A percentile compares a stretch with the other conserved stretches of the same genome.
These are phyloP conservation scores for Vaccinium vitisidaea DNA, from an alignment of 148 eudicot species.

Conservation along the genomic window DNA sequence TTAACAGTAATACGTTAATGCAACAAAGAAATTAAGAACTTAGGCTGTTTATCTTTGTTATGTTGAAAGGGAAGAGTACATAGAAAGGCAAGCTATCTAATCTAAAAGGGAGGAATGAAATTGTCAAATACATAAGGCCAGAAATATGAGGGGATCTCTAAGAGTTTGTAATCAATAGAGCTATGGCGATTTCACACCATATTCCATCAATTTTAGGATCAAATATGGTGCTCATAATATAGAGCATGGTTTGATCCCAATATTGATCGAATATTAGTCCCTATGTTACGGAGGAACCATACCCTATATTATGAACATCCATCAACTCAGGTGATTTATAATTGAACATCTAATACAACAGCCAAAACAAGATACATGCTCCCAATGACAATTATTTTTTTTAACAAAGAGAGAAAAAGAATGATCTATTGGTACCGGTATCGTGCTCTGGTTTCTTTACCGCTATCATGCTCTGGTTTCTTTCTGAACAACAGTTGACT, in stretches of 20 bases:
- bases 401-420: no score
- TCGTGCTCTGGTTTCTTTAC: no score
- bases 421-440: no score
- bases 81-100: neutral
- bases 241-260: neutral
- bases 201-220: neutral
- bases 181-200: neutral
- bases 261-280: no score
- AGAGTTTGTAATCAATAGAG: neutral
- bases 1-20: neutral
- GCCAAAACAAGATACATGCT: neutral
- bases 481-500: no score
- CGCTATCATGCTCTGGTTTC: no score
- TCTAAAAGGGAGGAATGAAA: neutral
- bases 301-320: neutral
- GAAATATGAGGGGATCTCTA: neutral
- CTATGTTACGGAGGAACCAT: neutral
- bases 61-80: neutral
- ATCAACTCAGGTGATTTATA: neutral
- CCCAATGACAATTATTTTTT: no score
- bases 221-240: neutral
- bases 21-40: neutral
- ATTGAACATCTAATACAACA: neutral
- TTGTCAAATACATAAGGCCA: neutral
- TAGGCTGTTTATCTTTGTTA: neutral